A percentile compares a stretch with the other conserved stretches of the same genome.
These are phyloP conservation scores for Pterocarpus macrocarpus DNA, from an alignment of 306 rosid species.

Conservation along the genomic window DNA sequence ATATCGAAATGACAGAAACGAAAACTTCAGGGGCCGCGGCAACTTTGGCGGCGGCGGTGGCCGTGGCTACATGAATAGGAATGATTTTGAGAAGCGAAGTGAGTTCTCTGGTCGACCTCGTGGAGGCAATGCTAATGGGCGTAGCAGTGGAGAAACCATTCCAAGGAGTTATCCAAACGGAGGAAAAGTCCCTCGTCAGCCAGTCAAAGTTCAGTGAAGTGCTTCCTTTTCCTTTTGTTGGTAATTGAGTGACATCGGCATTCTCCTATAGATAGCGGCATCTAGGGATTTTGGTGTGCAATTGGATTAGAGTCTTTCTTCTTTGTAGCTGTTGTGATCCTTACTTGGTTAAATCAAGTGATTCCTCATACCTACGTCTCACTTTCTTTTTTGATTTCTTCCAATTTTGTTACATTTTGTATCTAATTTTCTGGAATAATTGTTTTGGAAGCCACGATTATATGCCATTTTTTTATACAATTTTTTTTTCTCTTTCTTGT, in stretches of 20 bases:
- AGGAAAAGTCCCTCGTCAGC: conserved; percentile 59
- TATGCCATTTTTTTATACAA: conserved; percentile 29
- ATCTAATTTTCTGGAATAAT: conserved; percentile 46
- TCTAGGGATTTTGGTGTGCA: conserved; percentile 37
- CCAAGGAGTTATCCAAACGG: conserved; percentile 60
- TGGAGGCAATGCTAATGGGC: conserved; percentile 51
- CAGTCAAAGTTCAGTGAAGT: conserved; percentile 53
- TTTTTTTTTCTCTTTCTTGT: neutral
- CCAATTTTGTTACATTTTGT: conserved; percentile 53
- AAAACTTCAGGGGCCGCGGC: conserved; percentile 70
- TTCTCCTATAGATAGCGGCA: conserved; percentile 53
- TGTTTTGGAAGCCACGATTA: conserved; percentile 44
- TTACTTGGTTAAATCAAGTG: conserved; percentile 15
- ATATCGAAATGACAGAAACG: conserved; percentile 67
- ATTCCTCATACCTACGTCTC: neutral
- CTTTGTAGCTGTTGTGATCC: conserved; percentile 35
- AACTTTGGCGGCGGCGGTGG: conserved; percentile 66
- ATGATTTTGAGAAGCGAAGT: conserved; percentile 66
- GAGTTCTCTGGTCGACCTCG: conserved; percentile 65
- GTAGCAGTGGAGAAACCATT: conserved; percentile 54
- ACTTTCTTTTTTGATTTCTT: conserved; percentile 8
- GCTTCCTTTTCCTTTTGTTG: conserved; percentile 11
- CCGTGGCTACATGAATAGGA: conserved; percentile 59
- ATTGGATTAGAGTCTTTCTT: conserved; percentile 28
- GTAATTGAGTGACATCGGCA: conserved; percentile 43